Conservation (phyloP, 2,329 filamentous ascomycete species). For the Exophiala spinifera region DNA sequence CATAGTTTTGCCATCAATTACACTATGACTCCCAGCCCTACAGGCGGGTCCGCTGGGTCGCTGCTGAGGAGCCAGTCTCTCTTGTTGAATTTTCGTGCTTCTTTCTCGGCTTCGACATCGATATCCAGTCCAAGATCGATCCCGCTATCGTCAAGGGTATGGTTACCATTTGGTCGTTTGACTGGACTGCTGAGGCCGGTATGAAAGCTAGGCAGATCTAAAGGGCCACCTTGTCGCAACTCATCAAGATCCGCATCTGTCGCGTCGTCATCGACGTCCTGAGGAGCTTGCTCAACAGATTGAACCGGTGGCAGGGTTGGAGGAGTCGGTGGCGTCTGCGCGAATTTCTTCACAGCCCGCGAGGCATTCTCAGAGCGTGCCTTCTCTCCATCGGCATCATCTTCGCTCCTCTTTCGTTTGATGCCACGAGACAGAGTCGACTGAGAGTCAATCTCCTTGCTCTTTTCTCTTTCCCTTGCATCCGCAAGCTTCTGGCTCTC, state of each 20-base stretch:
- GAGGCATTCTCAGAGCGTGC: constrained; percentile 4
- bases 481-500: constrained; percentile 25
- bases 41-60: constrained; percentile 26
- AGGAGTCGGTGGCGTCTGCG: background rate
- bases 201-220: constrained; percentile 28
- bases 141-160: constrained; percentile 26
- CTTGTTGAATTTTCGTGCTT: constrained; percentile 29
- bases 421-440: constrained; percentile 3
- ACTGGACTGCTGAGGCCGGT: constrained; percentile 27
- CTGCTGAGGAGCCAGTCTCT: constrained; percentile 30
- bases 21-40: constrained; percentile 21
- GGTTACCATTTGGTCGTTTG: constrained; percentile 14
- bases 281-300: constrained; percentile 2
- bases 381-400: constrained; percentile 7
- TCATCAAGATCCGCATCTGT: constrained; percentile 29
- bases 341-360: constrained; percentile 13
- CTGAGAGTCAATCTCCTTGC: constrained; percentile 13
- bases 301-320: constrained; percentile 12
- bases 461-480: constrained; percentile 26
- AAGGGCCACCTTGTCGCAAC: constrained; percentile 25
- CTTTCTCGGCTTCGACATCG: constrained; percentile 39
- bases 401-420: constrained; percentile 23
- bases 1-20: background rate
- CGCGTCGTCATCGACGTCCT: constrained; percentile 21
- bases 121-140: constrained; percentile 28